These are phyloP conservation scores for Acacia crassicarpa DNA, from an alignment of 306 rosid species.

Conservation along the genomic window DNA sequence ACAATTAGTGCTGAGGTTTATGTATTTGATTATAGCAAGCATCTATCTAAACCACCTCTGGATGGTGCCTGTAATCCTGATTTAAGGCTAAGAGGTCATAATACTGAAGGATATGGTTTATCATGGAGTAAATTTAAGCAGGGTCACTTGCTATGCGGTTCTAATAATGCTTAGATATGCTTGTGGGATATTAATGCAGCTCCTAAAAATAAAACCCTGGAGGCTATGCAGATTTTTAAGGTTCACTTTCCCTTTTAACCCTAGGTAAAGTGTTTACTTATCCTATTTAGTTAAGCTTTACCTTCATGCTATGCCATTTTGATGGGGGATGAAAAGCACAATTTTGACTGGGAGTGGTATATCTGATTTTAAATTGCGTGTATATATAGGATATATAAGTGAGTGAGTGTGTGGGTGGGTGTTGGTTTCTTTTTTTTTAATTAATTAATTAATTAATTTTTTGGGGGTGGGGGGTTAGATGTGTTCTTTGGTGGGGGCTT, in stretches of 20 bases:
- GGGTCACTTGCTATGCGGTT: conserved; percentile 93
- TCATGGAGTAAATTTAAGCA: conserved; percentile 94
- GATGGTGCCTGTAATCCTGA: conserved; percentile 96
- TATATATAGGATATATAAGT: background rate
- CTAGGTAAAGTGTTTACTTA: background rate
- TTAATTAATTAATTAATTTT: too few relatives aligned
- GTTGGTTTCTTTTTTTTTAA: too few relatives aligned
- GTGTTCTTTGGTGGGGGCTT: too few relatives aligned
- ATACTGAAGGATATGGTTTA: conserved; percentile 92
- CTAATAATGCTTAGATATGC: conserved; percentile 99
- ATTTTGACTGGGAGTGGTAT: background rate
- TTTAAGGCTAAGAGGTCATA: conserved; percentile 86
- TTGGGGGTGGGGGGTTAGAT: too few relatives aligned
- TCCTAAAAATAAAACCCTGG: conserved; percentile 75
- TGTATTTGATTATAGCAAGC: conserved; percentile 75
- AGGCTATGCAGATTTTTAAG: conserved; percentile 89
- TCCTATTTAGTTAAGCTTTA: background rate
- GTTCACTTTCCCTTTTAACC: conserved; percentile 26
- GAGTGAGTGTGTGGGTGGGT: too few relatives aligned
- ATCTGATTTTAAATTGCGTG: background rate
- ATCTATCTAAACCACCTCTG: conserved; percentile 80
- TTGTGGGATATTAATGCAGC: conserved; percentile 88
- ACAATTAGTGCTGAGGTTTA: conserved; percentile 69
- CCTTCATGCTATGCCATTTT: background rate
- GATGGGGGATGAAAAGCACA: background rate